Base-by-base conservation (phyloP, 441 rosid species). In the Populus hybrid region DNA sequence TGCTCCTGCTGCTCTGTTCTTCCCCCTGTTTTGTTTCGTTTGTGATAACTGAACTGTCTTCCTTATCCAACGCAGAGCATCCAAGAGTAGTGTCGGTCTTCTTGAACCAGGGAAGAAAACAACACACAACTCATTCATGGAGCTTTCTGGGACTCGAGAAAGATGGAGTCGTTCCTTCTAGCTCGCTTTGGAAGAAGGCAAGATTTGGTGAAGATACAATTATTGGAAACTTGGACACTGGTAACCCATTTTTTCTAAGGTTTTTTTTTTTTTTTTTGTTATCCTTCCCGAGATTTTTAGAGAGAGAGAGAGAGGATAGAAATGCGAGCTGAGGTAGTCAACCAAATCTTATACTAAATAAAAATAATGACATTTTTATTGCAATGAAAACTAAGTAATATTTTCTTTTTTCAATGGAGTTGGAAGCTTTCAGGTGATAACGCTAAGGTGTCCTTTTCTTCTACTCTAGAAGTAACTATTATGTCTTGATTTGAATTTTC, bases 51-150 rank as follows among this genome's bases (percentile, higher is more conserved):
- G 46, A 20, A 12, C 18, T 61, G 26, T 59, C 14, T 54, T n/a
- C 10, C 36, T 57, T 34, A 23, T 38, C 38, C 59, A 54, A 10
- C 38, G 72, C 88, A 90, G 94, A 84, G 72, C 88, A 88, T 78
- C 92, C 92, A 14, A 66, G 77, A 57, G 96, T 88, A 10, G 81
- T 88, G 4, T 85, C 91, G 6, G 85, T 89, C 6, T 92, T 92
- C 79, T 82, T 82, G 21, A 82, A 86, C 89, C 74, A 71, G 76
- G 88, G 74, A 38, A 87, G 82, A 50, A 79, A 88, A 42, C 46
- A 88, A 26, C 95, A 87, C 57, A 90, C 93, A 16, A 90, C 91
- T 7, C 90, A 70, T 78, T 88, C 95, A 3, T 91, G 95, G 95
- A 86, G 80, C 16, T 90, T 91, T 76, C 84, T 91, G 81, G 66